phyloP scores from a whole-genome alignment of 2,329 filamentous ascomycete species.

The Sphaerulina populicola region DNA sequence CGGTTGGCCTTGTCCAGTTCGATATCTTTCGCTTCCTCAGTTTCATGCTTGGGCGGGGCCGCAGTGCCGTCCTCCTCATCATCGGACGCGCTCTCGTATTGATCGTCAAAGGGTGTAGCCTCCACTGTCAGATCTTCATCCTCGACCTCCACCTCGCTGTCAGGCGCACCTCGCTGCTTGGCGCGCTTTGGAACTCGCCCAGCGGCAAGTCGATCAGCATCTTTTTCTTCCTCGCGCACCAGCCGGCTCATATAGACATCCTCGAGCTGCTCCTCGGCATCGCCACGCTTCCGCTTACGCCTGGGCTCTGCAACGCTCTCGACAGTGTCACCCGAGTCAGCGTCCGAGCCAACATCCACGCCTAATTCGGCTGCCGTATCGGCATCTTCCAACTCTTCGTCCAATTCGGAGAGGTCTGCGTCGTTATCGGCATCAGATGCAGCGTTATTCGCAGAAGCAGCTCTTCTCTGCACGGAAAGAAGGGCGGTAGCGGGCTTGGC shows the following conservation, averaged over 20 bases:
- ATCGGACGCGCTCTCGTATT: conserved; percentile 13
- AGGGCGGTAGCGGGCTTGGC: conserved; percentile 24
- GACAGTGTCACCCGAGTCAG: conserved; percentile 13
- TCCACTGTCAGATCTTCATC: conserved; percentile 24
- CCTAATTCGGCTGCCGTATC: conserved; percentile 22
- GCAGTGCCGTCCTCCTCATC: conserved; percentile 43
- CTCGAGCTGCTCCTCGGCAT: conserved; percentile 57
- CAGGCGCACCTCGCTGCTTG: conserved; percentile 15
- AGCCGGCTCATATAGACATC: conserved; percentile 61
- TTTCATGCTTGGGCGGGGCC: conserved; percentile 51
- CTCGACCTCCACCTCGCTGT: conserved; percentile 21
- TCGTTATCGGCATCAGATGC: conserved; percentile 32
- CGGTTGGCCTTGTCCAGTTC: conserved; percentile 79
- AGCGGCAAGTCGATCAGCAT: conserved; percentile 23
- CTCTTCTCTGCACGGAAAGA: conserved; percentile 29
- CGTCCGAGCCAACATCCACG: conserved; percentile 20
- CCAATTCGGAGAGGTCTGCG: conserved; percentile 18
- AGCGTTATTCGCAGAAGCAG: conserved; percentile 16
- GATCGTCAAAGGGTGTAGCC: conserved; percentile 24
- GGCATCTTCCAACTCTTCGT: conserved; percentile 14
- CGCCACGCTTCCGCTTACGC: conserved; percentile 45
- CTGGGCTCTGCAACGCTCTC: conserved; percentile 41
- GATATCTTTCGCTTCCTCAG: conserved; percentile 36
- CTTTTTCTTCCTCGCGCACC: conserved; percentile 39
- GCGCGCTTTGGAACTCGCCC: conserved; percentile 28